phyloP scores from a whole-genome alignment of 2,329 filamentous ascomycete species.

The Colletotrichum cereale region DNA sequence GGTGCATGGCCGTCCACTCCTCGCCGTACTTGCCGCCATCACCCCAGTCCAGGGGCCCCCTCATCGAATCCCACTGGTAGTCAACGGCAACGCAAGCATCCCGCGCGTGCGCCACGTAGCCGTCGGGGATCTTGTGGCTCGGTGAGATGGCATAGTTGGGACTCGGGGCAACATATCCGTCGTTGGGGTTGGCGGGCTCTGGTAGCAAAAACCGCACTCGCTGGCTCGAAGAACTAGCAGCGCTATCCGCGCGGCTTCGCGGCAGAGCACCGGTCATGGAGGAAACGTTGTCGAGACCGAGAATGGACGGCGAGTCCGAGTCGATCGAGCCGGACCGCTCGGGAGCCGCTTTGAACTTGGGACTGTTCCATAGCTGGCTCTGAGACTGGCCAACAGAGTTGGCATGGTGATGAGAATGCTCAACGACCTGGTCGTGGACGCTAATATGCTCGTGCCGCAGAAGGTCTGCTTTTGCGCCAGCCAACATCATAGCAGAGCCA shows the following conservation, averaged over 20 bases:
- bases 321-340: constrained; percentile 40
- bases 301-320: constrained; percentile 35
- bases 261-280: constrained; percentile 52
- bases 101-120: constrained; percentile 90
- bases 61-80: constrained; percentile 95
- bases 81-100: constrained; percentile 90
- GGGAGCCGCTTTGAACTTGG: constrained; percentile 36
- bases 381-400: constrained; percentile 37
- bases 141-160: constrained; percentile 87
- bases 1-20: constrained; percentile 97
- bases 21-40: constrained; percentile 90
- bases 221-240: constrained; percentile 43
- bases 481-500: constrained; percentile 86
- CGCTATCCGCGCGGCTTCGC: constrained; percentile 43
- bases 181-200: constrained; percentile 44
- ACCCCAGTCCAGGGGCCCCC: constrained; percentile 82
- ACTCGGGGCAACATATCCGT: constrained; percentile 78
- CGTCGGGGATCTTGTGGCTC: constrained; percentile 84
- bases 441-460: constrained; percentile 80
- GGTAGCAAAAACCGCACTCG: constrained; percentile 25
- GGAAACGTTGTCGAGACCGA: constrained; percentile 46
- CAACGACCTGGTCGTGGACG: constrained; percentile 49
- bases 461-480: constrained; percentile 88
- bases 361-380: constrained; percentile 54
- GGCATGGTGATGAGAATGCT: constrained; percentile 37